A percentile compares a stretch with the other conserved stretches of the same genome.
Evolutionary conservation across 2,329 filamentous ascomycete genomes (phyloP).

Genomic region (Sarocladium kiliense): DNA sequence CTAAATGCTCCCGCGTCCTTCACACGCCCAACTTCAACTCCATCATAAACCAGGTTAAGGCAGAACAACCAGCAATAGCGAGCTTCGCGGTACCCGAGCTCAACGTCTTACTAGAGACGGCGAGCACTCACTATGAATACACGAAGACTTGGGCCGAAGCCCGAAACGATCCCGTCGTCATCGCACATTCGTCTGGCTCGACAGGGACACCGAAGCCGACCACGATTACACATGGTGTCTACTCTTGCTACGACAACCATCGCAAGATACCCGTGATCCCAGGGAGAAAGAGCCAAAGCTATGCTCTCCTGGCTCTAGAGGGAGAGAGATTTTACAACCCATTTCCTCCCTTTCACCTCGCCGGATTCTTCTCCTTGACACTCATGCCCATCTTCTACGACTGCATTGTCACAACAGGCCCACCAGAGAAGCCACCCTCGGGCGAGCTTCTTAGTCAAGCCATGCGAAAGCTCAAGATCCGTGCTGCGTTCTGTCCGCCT

Average conservation of each 20-base stretch:
- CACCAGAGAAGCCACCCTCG: constrained; percentile 18
- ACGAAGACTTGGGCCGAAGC: constrained; percentile 25
- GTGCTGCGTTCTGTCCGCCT: constrained; percentile 14
- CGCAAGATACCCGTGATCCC: not conserved
- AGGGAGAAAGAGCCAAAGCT: not conserved
- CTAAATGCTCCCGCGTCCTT: not conserved
- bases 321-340: constrained; percentile 13
- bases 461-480: constrained; percentile 14
- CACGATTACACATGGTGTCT: constrained; percentile 9
- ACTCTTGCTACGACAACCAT: not conserved
- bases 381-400: constrained; percentile 17
- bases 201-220: constrained; percentile 28
- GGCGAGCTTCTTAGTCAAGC: constrained; percentile 13
- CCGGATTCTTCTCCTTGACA: constrained; percentile 13
- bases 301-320: not conserved
- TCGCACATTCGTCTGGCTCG: constrained; percentile 31
- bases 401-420: constrained; percentile 19
- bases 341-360: constrained; percentile 16
- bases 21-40: not conserved
- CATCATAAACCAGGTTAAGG: not conserved
- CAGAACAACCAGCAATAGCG: not conserved
- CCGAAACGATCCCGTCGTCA: constrained; percentile 21
- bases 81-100: not conserved
- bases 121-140: constrained; percentile 21
- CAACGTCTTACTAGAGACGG: not conserved